These are phyloP conservation scores for Begonia masoniana DNA, from an alignment of 306 rosid genomes.

Conservation along the genomic window DNA sequence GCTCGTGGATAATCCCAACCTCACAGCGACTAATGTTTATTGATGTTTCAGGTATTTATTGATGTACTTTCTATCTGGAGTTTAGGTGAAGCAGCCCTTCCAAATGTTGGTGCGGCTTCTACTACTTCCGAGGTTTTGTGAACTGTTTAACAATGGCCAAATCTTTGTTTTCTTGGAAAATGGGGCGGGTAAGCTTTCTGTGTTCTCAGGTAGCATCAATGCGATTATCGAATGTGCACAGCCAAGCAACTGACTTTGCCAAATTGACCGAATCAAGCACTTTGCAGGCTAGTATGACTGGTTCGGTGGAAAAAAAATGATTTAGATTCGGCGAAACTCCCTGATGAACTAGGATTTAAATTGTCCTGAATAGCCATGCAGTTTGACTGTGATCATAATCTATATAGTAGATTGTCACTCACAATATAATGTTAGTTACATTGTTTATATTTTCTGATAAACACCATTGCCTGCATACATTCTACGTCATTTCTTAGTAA, in stretches of 20 bases:
- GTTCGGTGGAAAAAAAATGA: constrained; percentile 8
- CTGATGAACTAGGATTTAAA: constrained; percentile 12
- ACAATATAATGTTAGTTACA: too few species aligned
- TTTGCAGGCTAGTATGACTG: constrained; percentile 26
- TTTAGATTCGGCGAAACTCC: constrained; percentile 17
- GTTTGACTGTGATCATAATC: not conserved
- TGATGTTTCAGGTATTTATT: constrained; percentile 21
- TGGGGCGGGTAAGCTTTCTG: not conserved
- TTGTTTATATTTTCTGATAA: too few species aligned
- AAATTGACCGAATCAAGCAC: constrained; percentile 56
- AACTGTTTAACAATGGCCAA: not conserved
- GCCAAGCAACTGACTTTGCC: constrained; percentile 56
- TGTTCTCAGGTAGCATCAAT: constrained; percentile 11
- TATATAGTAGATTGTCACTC: too few species aligned
- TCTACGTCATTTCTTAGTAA: too few species aligned
- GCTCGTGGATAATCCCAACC: constrained; percentile 34
- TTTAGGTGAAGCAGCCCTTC: constrained; percentile 7
- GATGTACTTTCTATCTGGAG: not conserved
- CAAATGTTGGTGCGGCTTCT: constrained; percentile 12
- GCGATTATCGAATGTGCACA: constrained; percentile 37
- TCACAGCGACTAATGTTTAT: not conserved
- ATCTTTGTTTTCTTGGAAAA: not conserved
- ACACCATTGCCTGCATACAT: too few species aligned
- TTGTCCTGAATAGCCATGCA: not conserved
- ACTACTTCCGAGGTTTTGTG: constrained; percentile 19